These are phyloP conservation scores for Botrytis galanthina DNA, from an alignment of 2,329 filamentous ascomycete genomes.

Conservation along the genomic window DNA sequence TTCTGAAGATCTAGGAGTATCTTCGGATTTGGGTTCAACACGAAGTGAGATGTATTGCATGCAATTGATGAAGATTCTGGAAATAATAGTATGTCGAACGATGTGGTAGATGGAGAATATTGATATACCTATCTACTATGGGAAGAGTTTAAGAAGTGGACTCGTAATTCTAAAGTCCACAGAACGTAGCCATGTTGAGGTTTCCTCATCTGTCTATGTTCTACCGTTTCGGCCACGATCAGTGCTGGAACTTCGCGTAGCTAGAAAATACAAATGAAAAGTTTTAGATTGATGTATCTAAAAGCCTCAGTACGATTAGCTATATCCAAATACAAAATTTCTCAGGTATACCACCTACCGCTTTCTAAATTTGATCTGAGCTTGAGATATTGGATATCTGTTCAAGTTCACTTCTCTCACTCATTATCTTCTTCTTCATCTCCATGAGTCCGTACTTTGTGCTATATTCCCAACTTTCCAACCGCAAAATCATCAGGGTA, in stretches of 20 bases:
- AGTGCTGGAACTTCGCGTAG: not conserved
- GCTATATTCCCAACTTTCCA: not conserved
- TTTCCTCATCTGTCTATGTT: not conserved
- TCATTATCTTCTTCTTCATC: not conserved
- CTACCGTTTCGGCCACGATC: not conserved
- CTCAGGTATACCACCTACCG: not conserved
- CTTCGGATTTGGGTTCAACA: too few relatives aligned
- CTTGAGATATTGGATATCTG: not conserved
- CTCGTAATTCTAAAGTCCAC: not conserved
- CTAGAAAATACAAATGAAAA: not conserved
- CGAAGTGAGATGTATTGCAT: too few relatives aligned
- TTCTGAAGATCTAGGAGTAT: too few relatives aligned
- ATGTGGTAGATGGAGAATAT: too few relatives aligned
- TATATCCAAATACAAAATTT: not conserved
- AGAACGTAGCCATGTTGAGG: not conserved
- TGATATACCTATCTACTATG: conserved; percentile 37
- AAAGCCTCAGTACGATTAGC: not conserved
- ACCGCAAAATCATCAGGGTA: not conserved
- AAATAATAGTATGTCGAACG: too few relatives aligned
- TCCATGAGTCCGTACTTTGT: not conserved
- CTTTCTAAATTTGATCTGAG: not conserved
- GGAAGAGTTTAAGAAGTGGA: conserved; percentile 51
- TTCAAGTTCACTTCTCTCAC: not conserved
- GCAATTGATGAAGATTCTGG: too few relatives aligned
- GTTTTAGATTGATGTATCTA: not conserved